Evolutionary conservation across 1,139 yeast genomes (phyloP).

Genomic region (Dujonia santamariae): DNA sequence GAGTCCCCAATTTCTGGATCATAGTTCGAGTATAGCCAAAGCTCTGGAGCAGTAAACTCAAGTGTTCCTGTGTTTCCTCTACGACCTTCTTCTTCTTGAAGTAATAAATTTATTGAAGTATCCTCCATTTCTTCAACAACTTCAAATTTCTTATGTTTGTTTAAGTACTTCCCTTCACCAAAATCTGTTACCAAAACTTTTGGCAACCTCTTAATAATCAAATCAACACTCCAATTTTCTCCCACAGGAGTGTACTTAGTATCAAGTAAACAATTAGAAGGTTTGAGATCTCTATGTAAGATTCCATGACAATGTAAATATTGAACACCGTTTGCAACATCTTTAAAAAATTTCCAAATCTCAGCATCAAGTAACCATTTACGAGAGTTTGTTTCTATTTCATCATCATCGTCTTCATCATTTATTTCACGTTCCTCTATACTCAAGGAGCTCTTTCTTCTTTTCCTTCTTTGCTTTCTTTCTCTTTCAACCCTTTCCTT

Average conservation of each 20-base stretch:
- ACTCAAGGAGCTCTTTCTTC: conserved; percentile 1
- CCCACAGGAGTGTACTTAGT: conserved; percentile 20
- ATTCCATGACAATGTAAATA: conserved; percentile 74
- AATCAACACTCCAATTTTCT: conserved; percentile 16
- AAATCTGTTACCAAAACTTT: conserved; percentile 79
- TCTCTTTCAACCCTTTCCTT: conserved; percentile 27
- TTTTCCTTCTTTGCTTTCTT: conserved; percentile 20
- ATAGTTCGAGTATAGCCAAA: conserved; percentile 38
- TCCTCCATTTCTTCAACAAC: conserved; percentile 9
- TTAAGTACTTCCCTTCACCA: conserved; percentile 83
- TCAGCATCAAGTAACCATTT: conserved; percentile 32
- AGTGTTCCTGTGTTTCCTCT: conserved; percentile 81
- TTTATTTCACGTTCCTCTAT: conserved; percentile 15
- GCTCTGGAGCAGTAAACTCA: conserved; percentile 85
- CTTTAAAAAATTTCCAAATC: conserved; percentile 64
- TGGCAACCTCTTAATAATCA: conserved; percentile 44
- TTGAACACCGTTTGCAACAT: conserved; percentile 65
- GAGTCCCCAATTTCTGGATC: conserved; percentile 15
- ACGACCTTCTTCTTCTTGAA: conserved; percentile 18
- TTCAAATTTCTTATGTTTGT: conserved; percentile 20
- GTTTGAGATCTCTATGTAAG: conserved; percentile 83
- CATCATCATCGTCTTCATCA: conserved; percentile 23
- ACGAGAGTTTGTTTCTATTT: conserved; percentile 3
- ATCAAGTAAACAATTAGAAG: conserved; percentile 76
- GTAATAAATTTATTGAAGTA: conserved; percentile 8